A percentile compares a stretch with the other conserved stretches of the same genome.
These are phyloP conservation scores for Cystobasidium ongulense DNA, from an alignment of 768 basidiomycete species.

Conservation along the genomic window DNA sequence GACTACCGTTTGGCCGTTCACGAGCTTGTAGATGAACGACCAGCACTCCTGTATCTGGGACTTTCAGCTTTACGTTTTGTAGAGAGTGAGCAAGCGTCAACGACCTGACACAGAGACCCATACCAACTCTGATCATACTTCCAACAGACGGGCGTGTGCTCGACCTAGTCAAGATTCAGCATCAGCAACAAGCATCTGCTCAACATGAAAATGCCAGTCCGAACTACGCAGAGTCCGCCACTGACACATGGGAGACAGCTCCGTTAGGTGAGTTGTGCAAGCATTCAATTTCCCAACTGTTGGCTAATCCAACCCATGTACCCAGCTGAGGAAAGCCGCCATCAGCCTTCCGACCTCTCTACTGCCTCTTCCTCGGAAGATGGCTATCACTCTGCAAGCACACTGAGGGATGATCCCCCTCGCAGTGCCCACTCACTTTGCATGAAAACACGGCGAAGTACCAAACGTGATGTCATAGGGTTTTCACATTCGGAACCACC, in stretches of 20 bases:
- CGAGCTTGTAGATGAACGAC: slow-evolving; percentile 4
- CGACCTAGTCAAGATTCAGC: background rate
- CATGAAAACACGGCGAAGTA: background rate
- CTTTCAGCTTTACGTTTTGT: slow-evolving; percentile 15
- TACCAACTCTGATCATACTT: background rate
- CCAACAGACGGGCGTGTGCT: background rate
- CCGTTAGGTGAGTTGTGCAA: background rate
- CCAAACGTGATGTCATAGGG: background rate
- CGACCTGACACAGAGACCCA: background rate
- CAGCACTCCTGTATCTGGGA: slow-evolving; percentile 16
- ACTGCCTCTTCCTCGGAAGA: background rate
- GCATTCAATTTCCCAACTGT: background rate
- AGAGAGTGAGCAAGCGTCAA: slow-evolving; percentile 9
- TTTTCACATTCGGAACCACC: background rate
- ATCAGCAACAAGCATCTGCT: too few relatives aligned
- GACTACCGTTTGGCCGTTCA: slow-evolving; percentile 2
- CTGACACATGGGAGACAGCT: background rate
- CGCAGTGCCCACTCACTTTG: background rate
- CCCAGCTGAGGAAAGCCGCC: background rate
- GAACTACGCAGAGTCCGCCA: background rate
- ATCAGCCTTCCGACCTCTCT: background rate
- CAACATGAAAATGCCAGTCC: background rate
- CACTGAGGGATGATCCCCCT: background rate
- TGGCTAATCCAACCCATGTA: background rate
- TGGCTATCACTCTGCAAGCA: background rate